Evolutionary conservation across 148 eudicot genomes (phyloP), one percentile per base, ranked within the genome.

Genomic region (Gaultheria prostrata): DNA sequence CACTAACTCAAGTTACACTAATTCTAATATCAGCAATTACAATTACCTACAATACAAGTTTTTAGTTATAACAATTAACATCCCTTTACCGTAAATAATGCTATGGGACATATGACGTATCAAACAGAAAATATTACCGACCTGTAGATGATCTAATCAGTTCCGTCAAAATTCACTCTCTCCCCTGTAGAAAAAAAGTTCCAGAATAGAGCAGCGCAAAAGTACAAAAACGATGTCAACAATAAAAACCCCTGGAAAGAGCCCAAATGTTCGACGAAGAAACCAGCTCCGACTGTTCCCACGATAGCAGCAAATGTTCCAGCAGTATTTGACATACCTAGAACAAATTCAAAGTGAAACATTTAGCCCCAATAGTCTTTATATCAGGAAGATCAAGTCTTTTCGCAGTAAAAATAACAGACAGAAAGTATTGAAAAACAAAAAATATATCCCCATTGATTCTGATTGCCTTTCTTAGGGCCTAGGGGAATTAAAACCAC

Each of bases 221-320:
- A 83, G 80, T 95, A 95, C 56, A 95, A 84, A 78, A 91, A 63
- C 24, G 98, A 85, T 15, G 98, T 93, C 80, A 95, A 91, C 90
- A 93, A 90, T 86, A 95, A 86, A 82, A 93, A 95, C 39, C 98
- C 98, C 82, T 80, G 84, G 87, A 95, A 95, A 28, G 98, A 95
- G 79, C 98, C 98, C 21, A 91, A 80, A 73, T 88, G 56, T 83
- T 95, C 94, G 50, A 95, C 98, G 80, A 93, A 95, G 85, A 74
- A 93, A 54, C 98, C 98, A 81, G 97, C 95, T 83, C 98, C 98
- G 82, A 95, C 92, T 21, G 98, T 95, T 84, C 98, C 97, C 28
- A 91, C 48, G 13, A 95, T 95, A 72, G 98, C 98, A 82, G 98
- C 98, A 32, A 90, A 77, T 17, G 97, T 92, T 43, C 98, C 98